These are phyloP conservation scores for Phytopythium aichiense DNA, from an alignment of 352 stramenopile species.

Conservation along the genomic window DNA sequence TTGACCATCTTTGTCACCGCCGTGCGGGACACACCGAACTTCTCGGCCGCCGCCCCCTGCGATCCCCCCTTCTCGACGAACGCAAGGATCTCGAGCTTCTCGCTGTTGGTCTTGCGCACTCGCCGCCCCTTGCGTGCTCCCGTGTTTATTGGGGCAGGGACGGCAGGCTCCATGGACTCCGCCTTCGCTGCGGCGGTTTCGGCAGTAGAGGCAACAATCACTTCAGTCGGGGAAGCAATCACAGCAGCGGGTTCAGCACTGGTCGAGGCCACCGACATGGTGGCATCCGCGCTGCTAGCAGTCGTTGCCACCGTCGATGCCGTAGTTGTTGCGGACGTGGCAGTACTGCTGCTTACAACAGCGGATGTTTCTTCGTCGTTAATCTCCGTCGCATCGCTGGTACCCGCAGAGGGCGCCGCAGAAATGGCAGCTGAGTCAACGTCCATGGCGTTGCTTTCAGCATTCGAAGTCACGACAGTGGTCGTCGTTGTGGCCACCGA, in stretches of 20 bases:
- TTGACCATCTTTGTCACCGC: slow-evolving; percentile 88
- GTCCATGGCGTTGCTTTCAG: background rate
- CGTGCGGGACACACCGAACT: slow-evolving; percentile 77
- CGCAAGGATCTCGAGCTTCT: slow-evolving; percentile 80
- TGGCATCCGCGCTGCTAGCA: background rate
- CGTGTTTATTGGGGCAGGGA: background rate
- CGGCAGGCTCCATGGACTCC: background rate
- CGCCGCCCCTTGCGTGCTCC: slow-evolving; percentile 40
- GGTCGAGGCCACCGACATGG: background rate
- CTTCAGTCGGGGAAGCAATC: background rate
- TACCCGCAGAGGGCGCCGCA: background rate
- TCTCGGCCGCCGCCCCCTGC: slow-evolving; percentile 67
- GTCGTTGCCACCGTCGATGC: background rate
- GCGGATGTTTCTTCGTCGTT: background rate
- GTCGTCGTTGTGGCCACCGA: background rate
- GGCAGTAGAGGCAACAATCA: background rate
- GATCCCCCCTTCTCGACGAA: slow-evolving; percentile 80
- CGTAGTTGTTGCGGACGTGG: background rate
- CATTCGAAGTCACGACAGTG: background rate
- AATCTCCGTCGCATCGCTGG: background rate
- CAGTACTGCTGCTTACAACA: background rate
- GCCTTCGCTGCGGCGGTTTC: background rate
- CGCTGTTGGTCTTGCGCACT: slow-evolving; percentile 77
- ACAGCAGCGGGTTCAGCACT: too few relatives aligned
- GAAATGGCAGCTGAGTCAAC: background rate